A percentile compares a stretch with the other conserved stretches of the same genome.
Conservation (phyloP, 768 basidiomycete genomes). For the Astraeus odoratus region DNA sequence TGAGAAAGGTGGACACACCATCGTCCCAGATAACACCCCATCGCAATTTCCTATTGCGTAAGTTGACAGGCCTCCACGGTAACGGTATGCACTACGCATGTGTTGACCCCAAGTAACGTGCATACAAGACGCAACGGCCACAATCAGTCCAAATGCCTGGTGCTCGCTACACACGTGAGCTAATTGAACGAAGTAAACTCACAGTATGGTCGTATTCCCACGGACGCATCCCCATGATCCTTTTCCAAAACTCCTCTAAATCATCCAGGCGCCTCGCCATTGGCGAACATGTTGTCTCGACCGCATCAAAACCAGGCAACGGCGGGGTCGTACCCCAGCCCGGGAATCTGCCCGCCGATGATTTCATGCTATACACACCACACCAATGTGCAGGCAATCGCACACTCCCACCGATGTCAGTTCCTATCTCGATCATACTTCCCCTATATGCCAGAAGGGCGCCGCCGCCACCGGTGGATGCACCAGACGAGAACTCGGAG, state of each 20-base stretch:
- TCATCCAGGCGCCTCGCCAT: constrained; percentile 37
- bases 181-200: constrained; percentile 1
- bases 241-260: constrained; percentile 37
- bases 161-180: not conserved
- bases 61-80: constrained; percentile 34
- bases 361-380: constrained; percentile 39
- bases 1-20: constrained; percentile 21
- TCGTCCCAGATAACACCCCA: constrained; percentile 38
- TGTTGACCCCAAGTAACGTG: too few relatives aligned
- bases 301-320: constrained; percentile 33
- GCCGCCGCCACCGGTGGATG: constrained; percentile 46
- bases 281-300: constrained; percentile 32
- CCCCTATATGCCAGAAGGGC: constrained; percentile 43
- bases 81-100: constrained; percentile 33
- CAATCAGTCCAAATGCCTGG: not conserved
- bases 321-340: constrained; percentile 23
- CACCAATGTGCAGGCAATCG: constrained; percentile 44
- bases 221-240: constrained; percentile 34
- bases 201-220: constrained; percentile 41
- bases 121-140: not conserved
- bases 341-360: constrained; percentile 34
- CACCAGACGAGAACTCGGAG: constrained; percentile 33
- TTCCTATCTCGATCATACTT: constrained; percentile 37
- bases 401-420: constrained; percentile 45
- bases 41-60: constrained; percentile 28